A percentile compares a stretch with the other conserved stretches of the same genome.
These are phyloP conservation scores for Plasmodium vinckei DNA, from an alignment of 169 alveolate genomes.

Conservation along the genomic window DNA sequence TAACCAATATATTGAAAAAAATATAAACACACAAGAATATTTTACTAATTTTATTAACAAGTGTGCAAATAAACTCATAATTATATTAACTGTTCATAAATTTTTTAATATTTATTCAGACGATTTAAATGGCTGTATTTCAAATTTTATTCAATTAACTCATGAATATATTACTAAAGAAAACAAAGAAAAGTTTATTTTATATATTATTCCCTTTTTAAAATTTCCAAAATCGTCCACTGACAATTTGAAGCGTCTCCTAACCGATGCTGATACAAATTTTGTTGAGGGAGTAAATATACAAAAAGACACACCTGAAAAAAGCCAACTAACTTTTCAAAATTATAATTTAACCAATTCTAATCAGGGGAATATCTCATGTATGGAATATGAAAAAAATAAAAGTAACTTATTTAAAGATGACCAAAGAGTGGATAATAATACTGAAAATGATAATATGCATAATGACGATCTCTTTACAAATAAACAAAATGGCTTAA, in stretches of 20 bases:
- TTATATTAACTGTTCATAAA: slow-evolving; percentile 36
- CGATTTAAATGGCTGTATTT: slow-evolving; percentile 26
- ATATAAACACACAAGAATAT: slow-evolving; percentile 19
- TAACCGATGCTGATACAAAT: background rate
- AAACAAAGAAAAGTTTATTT: slow-evolving; percentile 32
- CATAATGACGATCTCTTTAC: background rate
- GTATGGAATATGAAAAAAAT: background rate
- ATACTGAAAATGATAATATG: background rate
- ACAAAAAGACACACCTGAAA: background rate
- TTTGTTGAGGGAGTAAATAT: background rate
- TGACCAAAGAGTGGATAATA: background rate
- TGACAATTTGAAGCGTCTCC: slow-evolving; percentile 3
- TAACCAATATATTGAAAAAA: slow-evolving; percentile 44
- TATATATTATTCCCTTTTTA: slow-evolving; percentile 46
- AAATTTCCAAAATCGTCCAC: slow-evolving; percentile 1
- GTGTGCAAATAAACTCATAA: slow-evolving; percentile 41
- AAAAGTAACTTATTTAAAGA: background rate
- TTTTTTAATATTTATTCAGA: slow-evolving; percentile 34
- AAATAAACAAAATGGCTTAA: background rate
- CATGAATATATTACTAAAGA: slow-evolving; percentile 26
- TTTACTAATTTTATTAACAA: slow-evolving; percentile 42
- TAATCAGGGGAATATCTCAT: no score
- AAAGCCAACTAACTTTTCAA: background rate
- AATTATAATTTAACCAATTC: background rate
- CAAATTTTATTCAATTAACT: slow-evolving; percentile 30